Base-by-base conservation (phyloP, 495 filamentous ascomycete species). In the Aspergillus steynii region DNA sequence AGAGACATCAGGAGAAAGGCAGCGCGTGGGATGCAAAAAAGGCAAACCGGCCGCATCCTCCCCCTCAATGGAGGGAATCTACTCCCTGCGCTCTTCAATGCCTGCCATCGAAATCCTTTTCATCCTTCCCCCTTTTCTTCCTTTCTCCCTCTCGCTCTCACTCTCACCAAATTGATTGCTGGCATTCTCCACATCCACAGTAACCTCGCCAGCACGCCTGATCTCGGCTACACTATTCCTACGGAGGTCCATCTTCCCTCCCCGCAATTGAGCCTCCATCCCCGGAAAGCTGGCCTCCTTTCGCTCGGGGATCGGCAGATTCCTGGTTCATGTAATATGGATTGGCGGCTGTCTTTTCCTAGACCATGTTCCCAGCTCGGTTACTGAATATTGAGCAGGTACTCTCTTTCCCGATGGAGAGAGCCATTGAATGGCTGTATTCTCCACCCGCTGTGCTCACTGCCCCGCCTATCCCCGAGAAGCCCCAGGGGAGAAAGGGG, bases 201-300 rank as follows among this genome's bases (percentile, higher is more conserved):
- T 31, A 29, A 45, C 47, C 32, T n/a, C 28, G 29, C 47, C 32
- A 58, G 56, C 28, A 42, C 56, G 60, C 54, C 56, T 57, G 57
- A 60, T 60, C 53, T 60, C 60, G 56, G 60, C 52, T 61, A 45
- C 49, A 53, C 56, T 53, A 46, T 26, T 50, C 32, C 31, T 29
- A 28, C 29, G 34, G 46, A 50, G 34, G 14, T 47, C 51, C 27
- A 50, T 25, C 45, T 29, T 34, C 8, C 28, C 47, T 47, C 61
- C 61, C 61, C 65, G 55, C 65, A 63, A 45, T 61, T 67, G 64
- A 62, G 60, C 60, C 60, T 66, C 60, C 31, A 58, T 50, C 56
- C 48, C 56, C 56, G 28, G 56, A 58, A 15, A 34, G 48, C 56
- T 62, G 45, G 55, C 6, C 47, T 51, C 50, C 42, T 28, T 26